These are phyloP conservation scores for Fusarium pseudograminearum DNA, from an alignment of 2,329 filamentous ascomycete species.

Conservation along the genomic window DNA sequence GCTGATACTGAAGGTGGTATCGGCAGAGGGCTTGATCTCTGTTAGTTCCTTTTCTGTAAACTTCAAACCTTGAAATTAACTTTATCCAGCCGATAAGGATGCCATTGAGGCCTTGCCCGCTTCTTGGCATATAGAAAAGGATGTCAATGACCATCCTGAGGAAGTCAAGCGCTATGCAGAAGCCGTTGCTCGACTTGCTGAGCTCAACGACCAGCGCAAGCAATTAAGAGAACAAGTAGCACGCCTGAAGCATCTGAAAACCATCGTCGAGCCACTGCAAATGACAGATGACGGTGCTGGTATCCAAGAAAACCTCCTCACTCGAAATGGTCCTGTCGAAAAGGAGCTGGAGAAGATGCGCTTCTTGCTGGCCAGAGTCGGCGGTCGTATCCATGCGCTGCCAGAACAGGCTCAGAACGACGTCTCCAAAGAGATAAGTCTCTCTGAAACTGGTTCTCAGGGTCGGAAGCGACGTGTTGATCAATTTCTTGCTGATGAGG, in stretches of 20 bases:
- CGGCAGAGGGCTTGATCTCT: conserved; percentile 58
- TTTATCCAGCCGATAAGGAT: conserved; percentile 54
- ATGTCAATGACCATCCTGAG: conserved; percentile 54
- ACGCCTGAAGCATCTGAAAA: conserved; percentile 62
- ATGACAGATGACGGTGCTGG: conserved; percentile 49
- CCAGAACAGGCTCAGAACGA: conserved; percentile 23
- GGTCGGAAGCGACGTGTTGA: conserved; percentile 46
- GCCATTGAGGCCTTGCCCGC: conserved; percentile 61
- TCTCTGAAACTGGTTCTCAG: conserved; percentile 23
- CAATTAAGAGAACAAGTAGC: conserved; percentile 57
- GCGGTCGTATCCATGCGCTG: conserved; percentile 61
- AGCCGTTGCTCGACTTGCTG: conserved; percentile 61
- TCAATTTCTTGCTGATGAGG: conserved; percentile 44
- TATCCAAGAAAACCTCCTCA: conserved; percentile 75
- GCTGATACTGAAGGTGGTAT: conserved; percentile 55
- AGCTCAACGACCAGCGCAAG: conserved; percentile 58
- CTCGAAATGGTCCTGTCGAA: conserved; percentile 73
- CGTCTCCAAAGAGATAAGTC: conserved; percentile 6
- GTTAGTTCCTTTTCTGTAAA: conserved; percentile 47
- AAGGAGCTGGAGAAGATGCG: conserved; percentile 75
- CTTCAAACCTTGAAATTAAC: not conserved
- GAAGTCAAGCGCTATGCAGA: conserved; percentile 66
- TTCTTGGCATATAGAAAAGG: conserved; percentile 60
- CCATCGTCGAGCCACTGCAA: conserved; percentile 60
- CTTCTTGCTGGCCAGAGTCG: conserved; percentile 70